Evolutionary conservation across 2,329 filamentous ascomycete genomes (phyloP), one percentile per base, ranked within the genome.

Genomic region (Verticillium klebahnii): DNA sequence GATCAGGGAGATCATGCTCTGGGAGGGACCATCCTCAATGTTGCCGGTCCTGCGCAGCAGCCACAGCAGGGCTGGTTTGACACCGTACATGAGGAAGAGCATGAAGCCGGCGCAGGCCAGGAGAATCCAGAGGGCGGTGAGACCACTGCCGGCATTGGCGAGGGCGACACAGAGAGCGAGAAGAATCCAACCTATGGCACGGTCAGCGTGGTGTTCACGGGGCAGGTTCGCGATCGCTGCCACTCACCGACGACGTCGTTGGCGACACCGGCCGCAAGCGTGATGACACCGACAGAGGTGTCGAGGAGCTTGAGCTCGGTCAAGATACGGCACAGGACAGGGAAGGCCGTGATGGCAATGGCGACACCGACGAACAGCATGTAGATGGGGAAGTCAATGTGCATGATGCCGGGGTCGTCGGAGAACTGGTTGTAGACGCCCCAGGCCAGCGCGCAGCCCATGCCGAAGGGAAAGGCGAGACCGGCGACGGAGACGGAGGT

Each of bases 141-240:
- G 74, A 0, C 94, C 94, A 56, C 84, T 89, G 15, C 88, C 88
- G 34, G 93, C 92, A 71, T 97, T 98, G 69, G 97, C 93, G 31
- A 98, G 83, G 0, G 94, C 91, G 36, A 98, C 93, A 67, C 93
- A 97, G 34, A 98, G 88, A 0, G 94, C 94, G 29, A 98, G 87
- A 17, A 98, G 80, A 66, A 97, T 89, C 94, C 94, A 97, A 62
- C 92, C 91, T 3, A 90, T 86, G 17, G 95, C 88, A 52, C 9
- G 19, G 19, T 52, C 45, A 52, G 45, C 19, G 19, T 23, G 45
- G 45, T 11, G n/a, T 12, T 19, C 45, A n/a, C 45, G 11, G n/a
- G n/a, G 45, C 3, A 12, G 8, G 23, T 25, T 12, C 19, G 45
- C 45, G 9, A 37, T 23, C 3, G 6, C 19, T 23, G 19, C 39